These are phyloP conservation scores for Pleurotus tuber-regium DNA, from an alignment of 768 basidiomycete species.

Conservation along the genomic window DNA sequence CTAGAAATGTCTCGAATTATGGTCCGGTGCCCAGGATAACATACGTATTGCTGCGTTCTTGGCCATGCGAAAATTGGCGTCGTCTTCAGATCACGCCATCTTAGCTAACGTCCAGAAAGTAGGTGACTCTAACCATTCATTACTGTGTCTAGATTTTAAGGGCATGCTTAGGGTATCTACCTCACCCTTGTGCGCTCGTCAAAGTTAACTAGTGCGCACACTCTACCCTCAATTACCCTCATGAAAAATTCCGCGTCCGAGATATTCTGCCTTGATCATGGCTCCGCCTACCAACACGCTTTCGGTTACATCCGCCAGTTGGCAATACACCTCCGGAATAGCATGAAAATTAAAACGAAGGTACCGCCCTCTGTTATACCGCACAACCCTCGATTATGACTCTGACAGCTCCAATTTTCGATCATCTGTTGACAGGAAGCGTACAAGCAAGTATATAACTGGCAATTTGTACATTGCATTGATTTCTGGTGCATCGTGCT, in stretches of 20 bases:
- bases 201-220: slow-evolving; percentile 83
- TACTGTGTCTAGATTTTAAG: background rate
- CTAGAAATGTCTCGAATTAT: slow-evolving; percentile 79
- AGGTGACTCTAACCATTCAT: slow-evolving; percentile 13
- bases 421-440: slow-evolving; percentile 57
- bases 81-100: slow-evolving; percentile 74
- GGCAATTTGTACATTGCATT: slow-evolving; percentile 95
- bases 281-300: slow-evolving; percentile 84
- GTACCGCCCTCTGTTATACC: slow-evolving; percentile 34
- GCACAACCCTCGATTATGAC: background rate
- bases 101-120: slow-evolving; percentile 89
- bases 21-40: slow-evolving; percentile 79
- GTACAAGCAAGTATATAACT: slow-evolving; percentile 95
- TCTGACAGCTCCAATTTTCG: background rate
- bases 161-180: slow-evolving; percentile 70
- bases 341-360: slow-evolving; percentile 87
- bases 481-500: slow-evolving; percentile 96
- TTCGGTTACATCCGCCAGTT: slow-evolving; percentile 96
- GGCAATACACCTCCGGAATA: slow-evolving; percentile 87
- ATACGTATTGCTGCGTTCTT: slow-evolving; percentile 86
- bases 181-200: slow-evolving; percentile 79
- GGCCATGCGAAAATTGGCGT: slow-evolving; percentile 76
- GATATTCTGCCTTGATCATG: slow-evolving; percentile 77
- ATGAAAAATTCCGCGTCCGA: slow-evolving; percentile 99
- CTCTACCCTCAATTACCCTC: slow-evolving; percentile 86